Conservation (phyloP, 1,139 yeast species). For the Saccharomyces pastorianus region DNA sequence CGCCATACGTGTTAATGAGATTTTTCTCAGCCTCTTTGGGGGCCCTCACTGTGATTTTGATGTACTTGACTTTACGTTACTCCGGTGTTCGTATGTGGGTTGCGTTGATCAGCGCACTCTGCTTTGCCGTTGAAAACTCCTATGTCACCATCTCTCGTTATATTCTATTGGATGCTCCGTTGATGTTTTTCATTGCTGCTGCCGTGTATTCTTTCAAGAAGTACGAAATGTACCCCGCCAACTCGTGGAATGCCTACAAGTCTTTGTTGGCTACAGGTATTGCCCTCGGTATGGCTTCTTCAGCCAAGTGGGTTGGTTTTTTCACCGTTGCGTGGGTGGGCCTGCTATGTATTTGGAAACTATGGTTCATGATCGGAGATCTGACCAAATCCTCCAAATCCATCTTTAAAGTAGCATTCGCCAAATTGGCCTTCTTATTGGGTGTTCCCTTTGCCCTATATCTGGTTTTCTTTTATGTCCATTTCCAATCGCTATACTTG, state of each 20-base stretch:
- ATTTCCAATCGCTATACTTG: constrained; percentile 58
- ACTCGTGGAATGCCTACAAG: constrained; percentile 60
- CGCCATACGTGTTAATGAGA: constrained; percentile 80
- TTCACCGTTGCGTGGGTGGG: constrained; percentile 96
- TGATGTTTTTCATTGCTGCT: constrained; percentile 84
- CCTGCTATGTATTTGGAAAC: constrained; percentile 56
- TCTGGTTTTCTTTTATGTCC: constrained; percentile 65
- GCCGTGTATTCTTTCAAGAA: constrained; percentile 73
- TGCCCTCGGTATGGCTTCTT: constrained; percentile 77
- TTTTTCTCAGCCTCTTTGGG: constrained; percentile 79
- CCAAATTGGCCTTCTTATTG: constrained; percentile 48
- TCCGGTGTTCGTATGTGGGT: constrained; percentile 81
- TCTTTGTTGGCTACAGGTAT: constrained; percentile 67
- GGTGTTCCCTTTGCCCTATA: constrained; percentile 67
- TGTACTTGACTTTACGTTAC: constrained; percentile 73
- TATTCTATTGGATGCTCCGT: constrained; percentile 84
- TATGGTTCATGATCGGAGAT: constrained; percentile 89
- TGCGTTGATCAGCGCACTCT: constrained; percentile 56
- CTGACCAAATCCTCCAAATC: constrained; percentile 35
- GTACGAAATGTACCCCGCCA: constrained; percentile 73
- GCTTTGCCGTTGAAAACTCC: constrained; percentile 77
- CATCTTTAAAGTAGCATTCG: constrained; percentile 38
- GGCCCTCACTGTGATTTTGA: constrained; percentile 63
- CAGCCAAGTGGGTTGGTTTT: constrained; percentile 95
- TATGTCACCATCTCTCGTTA: constrained; percentile 82